Evolutionary conservation across 2,329 filamentous ascomycete species (phyloP), one percentile per base, ranked within the genome.

Genomic region (Biscogniauxia mediterranea): DNA sequence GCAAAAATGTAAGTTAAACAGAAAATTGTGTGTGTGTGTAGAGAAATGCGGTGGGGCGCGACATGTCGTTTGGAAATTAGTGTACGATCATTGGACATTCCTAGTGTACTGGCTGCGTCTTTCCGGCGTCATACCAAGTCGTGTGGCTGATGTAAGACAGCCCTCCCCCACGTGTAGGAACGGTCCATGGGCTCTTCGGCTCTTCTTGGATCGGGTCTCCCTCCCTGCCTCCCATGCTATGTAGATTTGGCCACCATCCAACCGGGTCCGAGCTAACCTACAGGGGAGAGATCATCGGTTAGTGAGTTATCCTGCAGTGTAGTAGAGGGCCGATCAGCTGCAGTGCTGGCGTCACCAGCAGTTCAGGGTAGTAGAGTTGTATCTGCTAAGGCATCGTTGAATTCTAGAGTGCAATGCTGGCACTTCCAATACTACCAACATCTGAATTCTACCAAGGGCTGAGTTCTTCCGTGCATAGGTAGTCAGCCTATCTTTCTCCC

Each of bases 401-500:
- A n/a, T 46, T 46, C 38, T 7, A 46, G 17, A n/a, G 38, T 46
- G 38, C 15, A 46, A n/a, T 46, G 38, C 38, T 46, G 38, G 17
- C 38, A 46, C 38, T 46, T 17, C 17, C 38, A 46, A 15, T 46
- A 17, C 17, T 56, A 59, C 59, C 46, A 65, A 56, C 52, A 55
- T 58, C 46, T 28, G 53, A 21, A 49, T 46, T 46, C 15, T 46
- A 46, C 38, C 38, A 46, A 46, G 38, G 38, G 7, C 38, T 46
- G 38, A 46, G 38, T 46, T 46, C 38, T 46, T 46, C 38, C 17
- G 15, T 46, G 38, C 38, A 46, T 46, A 17, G 38, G 38, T 46
- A 46, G 38, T 11, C 38, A 46, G 38, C 38, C 38, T 51, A 32
- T 49, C 56, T 59, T 38, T 19, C 61, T 20, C 49, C 49, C 55